These are phyloP conservation scores for Aspergillus nidulans DNA, from an alignment of 495 filamentous ascomycete genomes.

Conservation along the genomic window DNA sequence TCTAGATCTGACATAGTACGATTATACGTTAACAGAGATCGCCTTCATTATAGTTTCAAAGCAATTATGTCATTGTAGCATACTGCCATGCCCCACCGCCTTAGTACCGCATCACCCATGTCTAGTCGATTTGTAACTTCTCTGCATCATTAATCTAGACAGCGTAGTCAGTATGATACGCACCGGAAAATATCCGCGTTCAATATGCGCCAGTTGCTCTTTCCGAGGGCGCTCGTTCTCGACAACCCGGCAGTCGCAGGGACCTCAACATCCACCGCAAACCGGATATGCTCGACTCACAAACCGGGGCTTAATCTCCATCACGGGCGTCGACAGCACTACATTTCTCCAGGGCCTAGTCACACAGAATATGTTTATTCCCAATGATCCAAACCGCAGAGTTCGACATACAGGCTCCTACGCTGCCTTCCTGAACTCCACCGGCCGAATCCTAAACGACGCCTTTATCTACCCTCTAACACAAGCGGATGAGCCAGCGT, in stretches of 20 bases:
- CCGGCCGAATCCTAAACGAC: slow-evolving; percentile 80
- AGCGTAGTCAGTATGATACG: slow-evolving; percentile 28
- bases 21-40: background rate
- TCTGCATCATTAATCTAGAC: background rate
- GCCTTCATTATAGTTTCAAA: background rate
- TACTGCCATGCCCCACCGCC: slow-evolving; percentile 33
- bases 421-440: slow-evolving; percentile 77
- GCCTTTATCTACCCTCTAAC: slow-evolving; percentile 76
- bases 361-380: slow-evolving; percentile 63
- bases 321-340: slow-evolving; percentile 72
- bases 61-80: slow-evolving; percentile 1
- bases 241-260: slow-evolving; percentile 21
- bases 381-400: slow-evolving; percentile 33
- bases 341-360: slow-evolving; percentile 85
- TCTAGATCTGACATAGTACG: background rate
- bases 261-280: slow-evolving; percentile 28
- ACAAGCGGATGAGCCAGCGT: slow-evolving; percentile 47
- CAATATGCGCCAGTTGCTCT: slow-evolving; percentile 28
- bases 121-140: background rate
- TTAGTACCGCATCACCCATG: background rate
- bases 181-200: slow-evolving; percentile 19
- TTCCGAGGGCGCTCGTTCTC: slow-evolving; percentile 27
- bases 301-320: slow-evolving; percentile 70
- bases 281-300: slow-evolving; percentile 51
- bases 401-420: slow-evolving; percentile 54